phyloP scores from a whole-genome alignment of 345 rosid species.

The Noccaea bulbosa region DNA sequence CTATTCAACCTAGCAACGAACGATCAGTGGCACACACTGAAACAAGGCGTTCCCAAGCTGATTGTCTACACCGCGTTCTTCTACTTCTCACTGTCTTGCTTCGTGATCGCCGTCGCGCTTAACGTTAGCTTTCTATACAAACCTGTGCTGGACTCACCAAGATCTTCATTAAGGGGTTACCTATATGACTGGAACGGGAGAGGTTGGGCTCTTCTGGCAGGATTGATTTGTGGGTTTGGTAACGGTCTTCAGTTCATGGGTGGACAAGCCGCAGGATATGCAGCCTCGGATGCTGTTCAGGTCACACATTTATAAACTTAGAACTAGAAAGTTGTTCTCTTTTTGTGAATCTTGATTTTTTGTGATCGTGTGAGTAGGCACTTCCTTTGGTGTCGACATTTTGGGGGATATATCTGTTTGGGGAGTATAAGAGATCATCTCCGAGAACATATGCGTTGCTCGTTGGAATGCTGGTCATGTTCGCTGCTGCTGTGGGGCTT shows the following conservation, averaged over 20 bases:
- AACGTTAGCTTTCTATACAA: conserved; percentile 61
- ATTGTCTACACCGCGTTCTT: conserved; percentile 76
- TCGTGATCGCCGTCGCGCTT: conserved; percentile 55
- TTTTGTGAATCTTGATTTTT: conserved; percentile 9
- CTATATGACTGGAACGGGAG: conserved; percentile 74
- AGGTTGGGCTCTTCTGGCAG: conserved; percentile 75
- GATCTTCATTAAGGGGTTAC: conserved; percentile 63
- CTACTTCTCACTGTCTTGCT: conserved; percentile 72
- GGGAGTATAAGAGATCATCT: conserved; percentile 82
- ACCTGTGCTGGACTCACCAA: conserved; percentile 59
- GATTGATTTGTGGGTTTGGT: conserved; percentile 78
- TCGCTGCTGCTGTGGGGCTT: conserved; percentile 66
- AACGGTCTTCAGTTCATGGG: conserved; percentile 82
- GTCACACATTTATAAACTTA: conserved; percentile 40
- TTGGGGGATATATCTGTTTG: conserved; percentile 83
- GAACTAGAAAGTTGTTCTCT: background rate
- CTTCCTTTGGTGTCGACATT: conserved; percentile 87
- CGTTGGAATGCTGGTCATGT: conserved; percentile 72
- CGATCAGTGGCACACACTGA: conserved; percentile 78
- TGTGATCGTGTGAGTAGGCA: conserved; percentile 56
- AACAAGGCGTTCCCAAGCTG: conserved; percentile 67
- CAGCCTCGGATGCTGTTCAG: conserved; percentile 79
- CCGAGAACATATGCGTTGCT: conserved; percentile 62
- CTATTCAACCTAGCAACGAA: conserved; percentile 84
- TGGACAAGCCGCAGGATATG: conserved; percentile 77